Conservation (phyloP, 2,329 filamentous ascomycete genomes). For the Colletotrichum theobromicola region DNA sequence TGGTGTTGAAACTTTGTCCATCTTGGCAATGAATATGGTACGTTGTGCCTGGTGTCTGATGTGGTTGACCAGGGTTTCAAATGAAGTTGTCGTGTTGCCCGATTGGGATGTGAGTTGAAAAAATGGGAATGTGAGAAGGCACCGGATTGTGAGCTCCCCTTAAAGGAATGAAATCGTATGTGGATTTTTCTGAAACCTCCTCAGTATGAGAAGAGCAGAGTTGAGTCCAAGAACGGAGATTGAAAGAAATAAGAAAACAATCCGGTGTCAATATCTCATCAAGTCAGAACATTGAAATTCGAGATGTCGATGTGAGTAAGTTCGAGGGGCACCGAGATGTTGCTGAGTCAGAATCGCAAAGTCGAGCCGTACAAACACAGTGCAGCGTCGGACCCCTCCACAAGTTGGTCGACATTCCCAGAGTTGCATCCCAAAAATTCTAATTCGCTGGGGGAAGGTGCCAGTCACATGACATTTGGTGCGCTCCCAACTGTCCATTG, state of each 20-base stretch:
- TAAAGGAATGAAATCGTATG: background rate
- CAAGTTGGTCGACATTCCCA: no score
- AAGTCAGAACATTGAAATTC: background rate
- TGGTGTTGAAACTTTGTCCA: background rate
- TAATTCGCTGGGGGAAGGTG: background rate
- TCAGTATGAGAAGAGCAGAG: background rate
- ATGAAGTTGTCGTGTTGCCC: background rate
- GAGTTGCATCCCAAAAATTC: background rate
- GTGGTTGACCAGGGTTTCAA: background rate
- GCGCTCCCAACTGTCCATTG: no score
- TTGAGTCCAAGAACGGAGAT: no score
- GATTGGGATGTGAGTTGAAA: background rate
- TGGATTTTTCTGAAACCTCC: background rate
- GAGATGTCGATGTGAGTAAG: background rate
- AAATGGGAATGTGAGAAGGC: background rate
- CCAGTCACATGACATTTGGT: background rate
- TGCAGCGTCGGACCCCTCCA: background rate
- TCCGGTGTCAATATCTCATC: accelerated
- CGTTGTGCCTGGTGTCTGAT: background rate
- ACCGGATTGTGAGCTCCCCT: background rate
- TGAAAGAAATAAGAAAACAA: background rate
- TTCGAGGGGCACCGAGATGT: background rate
- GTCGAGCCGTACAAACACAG: slow-evolving; percentile 9
- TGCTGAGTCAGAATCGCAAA: slow-evolving; percentile 1
- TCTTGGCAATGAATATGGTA: background rate